A percentile compares a stretch with the other conserved stretches of the same genome.
Evolutionary conservation across 2,329 filamentous ascomycete species (phyloP).

Genomic region (Magnaporthales sp.): DNA sequence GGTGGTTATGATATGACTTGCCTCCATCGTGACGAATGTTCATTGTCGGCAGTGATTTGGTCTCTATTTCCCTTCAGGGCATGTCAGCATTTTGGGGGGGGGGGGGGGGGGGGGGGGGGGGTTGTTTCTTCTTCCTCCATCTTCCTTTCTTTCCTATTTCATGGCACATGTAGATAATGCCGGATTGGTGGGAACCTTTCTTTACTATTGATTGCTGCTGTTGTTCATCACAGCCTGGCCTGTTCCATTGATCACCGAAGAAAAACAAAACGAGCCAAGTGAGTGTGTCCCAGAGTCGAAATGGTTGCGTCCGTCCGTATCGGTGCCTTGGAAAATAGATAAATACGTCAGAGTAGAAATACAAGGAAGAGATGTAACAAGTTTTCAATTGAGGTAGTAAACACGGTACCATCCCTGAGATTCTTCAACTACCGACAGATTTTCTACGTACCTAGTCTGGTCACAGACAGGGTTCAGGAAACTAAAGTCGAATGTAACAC

Average conservation of each 20-base stretch:
- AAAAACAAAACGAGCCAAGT: not conserved
- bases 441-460: not conserved
- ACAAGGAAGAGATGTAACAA: not conserved
- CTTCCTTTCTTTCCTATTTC: too few species aligned
- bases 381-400: not conserved
- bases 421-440: not conserved
- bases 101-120: too few species aligned
- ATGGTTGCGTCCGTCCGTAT: not conserved
- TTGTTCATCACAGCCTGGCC: not conserved
- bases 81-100: too few species aligned
- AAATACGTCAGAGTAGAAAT: not conserved
- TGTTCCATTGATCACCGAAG: too few species aligned
- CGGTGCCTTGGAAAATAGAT: not conserved
- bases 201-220: not conserved
- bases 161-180: not conserved
- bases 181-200: not conserved
- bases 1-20: too few species aligned
- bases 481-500: not conserved
- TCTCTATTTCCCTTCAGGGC: too few species aligned
- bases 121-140: not conserved
- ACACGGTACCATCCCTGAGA: not conserved
- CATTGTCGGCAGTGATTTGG: too few species aligned
- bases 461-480: not conserved
- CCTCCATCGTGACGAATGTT: too few species aligned
- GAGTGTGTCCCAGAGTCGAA: not conserved